Conservation (phyloP, 78 protist species). For the Chrysochromulina tobinii region DNA sequence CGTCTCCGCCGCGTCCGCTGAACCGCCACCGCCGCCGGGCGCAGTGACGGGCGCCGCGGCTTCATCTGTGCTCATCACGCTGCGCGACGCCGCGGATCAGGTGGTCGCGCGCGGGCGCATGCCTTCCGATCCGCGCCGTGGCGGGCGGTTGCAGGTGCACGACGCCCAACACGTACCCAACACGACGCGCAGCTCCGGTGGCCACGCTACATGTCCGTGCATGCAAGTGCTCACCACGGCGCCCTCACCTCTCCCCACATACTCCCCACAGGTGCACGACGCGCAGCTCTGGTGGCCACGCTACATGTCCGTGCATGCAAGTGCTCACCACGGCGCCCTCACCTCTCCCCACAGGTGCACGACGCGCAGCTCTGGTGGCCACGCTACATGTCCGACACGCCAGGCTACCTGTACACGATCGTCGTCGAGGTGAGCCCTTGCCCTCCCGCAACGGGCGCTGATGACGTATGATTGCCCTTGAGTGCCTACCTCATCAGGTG, state of each 20-base stretch:
- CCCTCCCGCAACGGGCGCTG: no score
- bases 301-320: not conserved
- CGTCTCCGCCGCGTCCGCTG: not conserved
- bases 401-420: not conserved
- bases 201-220: not conserved
- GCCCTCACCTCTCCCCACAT: no score
- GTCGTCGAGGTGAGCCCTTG: no score
- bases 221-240: no score
- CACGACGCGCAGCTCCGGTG: not conserved
- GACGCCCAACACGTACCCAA: no score
- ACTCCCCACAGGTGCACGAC: not conserved
- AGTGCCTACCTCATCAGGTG: no score
- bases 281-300: not conserved
- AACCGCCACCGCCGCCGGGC: no score
- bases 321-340: no score
- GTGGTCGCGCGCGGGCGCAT: constrained; percentile 11
- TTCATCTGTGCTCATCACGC: not conserved
- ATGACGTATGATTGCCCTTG: no score
- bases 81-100: not conserved
- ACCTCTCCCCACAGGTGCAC: not conserved
- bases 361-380: constrained; percentile 7
- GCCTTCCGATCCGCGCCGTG: not conserved
- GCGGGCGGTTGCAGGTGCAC: not conserved
- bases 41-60: not conserved
- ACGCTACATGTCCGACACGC: not conserved